Conservation (phyloP, 177 flowering plant genomes). For the Vitis hybrid region DNA sequence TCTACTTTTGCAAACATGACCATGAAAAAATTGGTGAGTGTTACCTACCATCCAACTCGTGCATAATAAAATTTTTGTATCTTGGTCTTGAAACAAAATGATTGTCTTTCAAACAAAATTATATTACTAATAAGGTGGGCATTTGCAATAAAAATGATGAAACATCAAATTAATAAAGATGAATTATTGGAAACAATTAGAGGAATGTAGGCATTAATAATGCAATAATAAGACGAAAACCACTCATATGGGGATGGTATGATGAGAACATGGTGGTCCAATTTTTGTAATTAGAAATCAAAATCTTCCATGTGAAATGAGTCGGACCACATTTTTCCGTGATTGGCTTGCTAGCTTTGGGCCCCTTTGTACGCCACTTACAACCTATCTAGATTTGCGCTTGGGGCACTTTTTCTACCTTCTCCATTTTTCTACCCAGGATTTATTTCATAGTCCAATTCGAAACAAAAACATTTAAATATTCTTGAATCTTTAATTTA, state of each 20-base stretch:
- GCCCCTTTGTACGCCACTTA: neutral
- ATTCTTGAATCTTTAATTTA: too few species aligned
- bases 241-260: neutral
- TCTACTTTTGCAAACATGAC: too few species aligned
- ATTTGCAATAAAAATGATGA: too few species aligned
- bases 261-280: neutral
- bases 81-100: too few species aligned
- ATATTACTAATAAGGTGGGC: neutral
- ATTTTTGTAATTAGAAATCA: neutral
- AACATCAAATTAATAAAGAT: neutral
- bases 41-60: too few species aligned
- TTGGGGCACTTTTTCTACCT: neutral
- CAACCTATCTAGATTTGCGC: slow-evolving; percentile 6
- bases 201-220: neutral
- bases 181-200: neutral
- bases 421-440: too few species aligned
- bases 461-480: too few species aligned
- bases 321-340: neutral
- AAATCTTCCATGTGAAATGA: neutral
- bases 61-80: too few species aligned
- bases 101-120: too few species aligned
- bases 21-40: too few species aligned
- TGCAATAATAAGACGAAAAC: neutral
- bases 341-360: neutral
- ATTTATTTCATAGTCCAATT: too few species aligned